These are phyloP conservation scores for Gnetum montanum DNA, from an alignment of 75 land plant genomes.

Conservation along the genomic window DNA sequence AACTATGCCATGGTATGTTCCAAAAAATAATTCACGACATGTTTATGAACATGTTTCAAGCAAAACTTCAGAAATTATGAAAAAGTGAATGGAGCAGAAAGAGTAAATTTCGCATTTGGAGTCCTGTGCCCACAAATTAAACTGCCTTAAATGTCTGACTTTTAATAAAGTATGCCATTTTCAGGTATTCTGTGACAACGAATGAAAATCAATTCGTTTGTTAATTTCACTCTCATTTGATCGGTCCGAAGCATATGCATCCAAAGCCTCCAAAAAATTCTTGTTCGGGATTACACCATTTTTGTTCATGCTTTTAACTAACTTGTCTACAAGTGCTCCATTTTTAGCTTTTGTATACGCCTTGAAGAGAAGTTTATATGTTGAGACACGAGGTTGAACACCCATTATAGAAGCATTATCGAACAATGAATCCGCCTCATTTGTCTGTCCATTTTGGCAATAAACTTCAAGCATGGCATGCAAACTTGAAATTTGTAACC, in stretches of 20 bases:
- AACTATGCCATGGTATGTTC: no score
- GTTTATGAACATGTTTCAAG: no score
- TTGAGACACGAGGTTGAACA: constrained; percentile 36
- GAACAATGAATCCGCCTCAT: constrained; percentile 68
- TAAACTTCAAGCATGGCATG: constrained; percentile 78
- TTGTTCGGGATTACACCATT: constrained; percentile 62
- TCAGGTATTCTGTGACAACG: no score
- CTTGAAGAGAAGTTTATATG: constrained; percentile 73
- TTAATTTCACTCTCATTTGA: constrained; percentile 8
- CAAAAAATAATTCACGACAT: no score
- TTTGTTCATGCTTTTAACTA: constrained; percentile 49
- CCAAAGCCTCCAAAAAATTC: constrained; percentile 58
- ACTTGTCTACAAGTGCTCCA: constrained; percentile 36
- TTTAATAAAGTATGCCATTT: no score
- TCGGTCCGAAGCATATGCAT: constrained; percentile 21
- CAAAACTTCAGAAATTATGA: no score
- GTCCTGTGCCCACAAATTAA: no score
- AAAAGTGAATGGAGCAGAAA: no score
- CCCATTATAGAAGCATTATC: constrained; percentile 24
- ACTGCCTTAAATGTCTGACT: no score
- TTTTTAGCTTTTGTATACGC: constrained; percentile 49
- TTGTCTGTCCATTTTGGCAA: constrained; percentile 42
- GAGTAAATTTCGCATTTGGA: no score
- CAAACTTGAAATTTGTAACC: constrained; percentile 53
- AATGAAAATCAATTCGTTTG: neutral